phyloP scores from a whole-genome alignment of 768 basidiomycete genomes.

The Nidula microcarpa region DNA sequence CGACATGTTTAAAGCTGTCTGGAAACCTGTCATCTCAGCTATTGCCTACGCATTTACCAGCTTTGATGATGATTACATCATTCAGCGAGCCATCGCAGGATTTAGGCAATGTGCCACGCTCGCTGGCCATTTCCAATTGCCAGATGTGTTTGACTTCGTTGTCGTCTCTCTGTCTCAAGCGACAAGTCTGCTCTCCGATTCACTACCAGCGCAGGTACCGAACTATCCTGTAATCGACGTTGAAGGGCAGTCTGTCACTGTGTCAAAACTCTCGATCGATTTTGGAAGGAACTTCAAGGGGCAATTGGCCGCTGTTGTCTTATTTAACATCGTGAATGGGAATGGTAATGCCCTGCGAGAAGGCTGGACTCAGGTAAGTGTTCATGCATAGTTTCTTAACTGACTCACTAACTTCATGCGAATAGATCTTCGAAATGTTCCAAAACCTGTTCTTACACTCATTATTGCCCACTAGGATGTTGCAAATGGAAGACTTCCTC shows the following conservation, averaged over 20 bases:
- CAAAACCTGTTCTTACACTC: constrained; percentile 95
- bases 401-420: too few relatives aligned
- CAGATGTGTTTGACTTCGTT: constrained; percentile 96
- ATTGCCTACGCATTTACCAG: constrained; percentile 95
- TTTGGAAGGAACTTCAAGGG: constrained; percentile 96
- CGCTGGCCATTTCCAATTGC: constrained; percentile 83
- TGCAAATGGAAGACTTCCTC: constrained; percentile 98
- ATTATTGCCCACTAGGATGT: constrained; percentile 82
- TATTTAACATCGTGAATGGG: constrained; percentile 97
- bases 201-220: constrained; percentile 64
- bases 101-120: constrained; percentile 95
- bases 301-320: constrained; percentile 92
- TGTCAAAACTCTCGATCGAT: constrained; percentile 87
- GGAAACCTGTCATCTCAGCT: constrained; percentile 92
- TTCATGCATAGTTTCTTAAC: not conserved
- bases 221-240: constrained; percentile 89
- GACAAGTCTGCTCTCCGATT: constrained; percentile 80
- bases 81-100: constrained; percentile 92
- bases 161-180: constrained; percentile 91
- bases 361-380: constrained; percentile 85
- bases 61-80: constrained; percentile 95
- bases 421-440: constrained; percentile 96
- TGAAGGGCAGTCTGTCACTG: constrained; percentile 85
- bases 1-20: constrained; percentile 91
- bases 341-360: constrained; percentile 92